Evolutionary conservation across 164 flowering plant species (phyloP).

Genomic region (Stephania cephalantha): DNA sequence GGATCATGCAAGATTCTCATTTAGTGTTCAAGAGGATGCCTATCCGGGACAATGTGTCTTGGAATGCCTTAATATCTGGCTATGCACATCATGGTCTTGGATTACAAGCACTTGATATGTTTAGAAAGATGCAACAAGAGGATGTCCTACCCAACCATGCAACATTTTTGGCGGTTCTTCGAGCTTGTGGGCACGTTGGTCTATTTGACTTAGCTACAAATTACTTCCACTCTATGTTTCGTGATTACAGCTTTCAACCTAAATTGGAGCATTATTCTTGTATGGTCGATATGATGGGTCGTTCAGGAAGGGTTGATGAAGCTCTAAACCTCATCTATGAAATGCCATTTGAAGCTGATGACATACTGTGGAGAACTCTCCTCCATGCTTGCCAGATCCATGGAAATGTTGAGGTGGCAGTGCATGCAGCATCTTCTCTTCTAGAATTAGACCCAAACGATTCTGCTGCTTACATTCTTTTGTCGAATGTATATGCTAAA

Average conservation of each 20-base stretch:
- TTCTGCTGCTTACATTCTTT: slow-evolving; percentile 8
- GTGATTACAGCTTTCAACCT: slow-evolving; percentile 6
- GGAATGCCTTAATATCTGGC: slow-evolving; percentile 15
- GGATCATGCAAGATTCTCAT: slow-evolving; percentile 13
- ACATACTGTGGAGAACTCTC: slow-evolving; percentile 12
- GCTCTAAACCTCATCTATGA: slow-evolving; percentile 11
- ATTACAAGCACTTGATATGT: slow-evolving; percentile 11
- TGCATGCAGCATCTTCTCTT: slow-evolving; percentile 7
- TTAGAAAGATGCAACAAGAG: slow-evolving; percentile 8
- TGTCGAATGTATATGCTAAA: slow-evolving; percentile 12
- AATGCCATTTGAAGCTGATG: slow-evolving; percentile 14
- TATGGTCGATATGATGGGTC: slow-evolving; percentile 16
- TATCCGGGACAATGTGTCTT: slow-evolving; percentile 5
- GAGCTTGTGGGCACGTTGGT: slow-evolving; percentile 15
- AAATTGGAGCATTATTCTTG: slow-evolving; percentile 13
- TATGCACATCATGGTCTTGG: slow-evolving; percentile 14
- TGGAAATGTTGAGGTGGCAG: slow-evolving; percentile 14
- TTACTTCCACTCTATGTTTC: slow-evolving; percentile 10
- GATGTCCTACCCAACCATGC: slow-evolving; percentile 10
- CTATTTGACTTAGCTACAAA: slow-evolving; percentile 1
- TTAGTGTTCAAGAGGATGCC: slow-evolving; percentile 10
- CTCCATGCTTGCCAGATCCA: slow-evolving; percentile 12
- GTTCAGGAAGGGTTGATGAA: slow-evolving; percentile 9
- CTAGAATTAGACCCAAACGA: slow-evolving; percentile 13
- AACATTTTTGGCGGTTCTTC: slow-evolving; percentile 13